Percentiles rank a stretch among this genome's conserved stretches.
Conservation (phyloP, 2,329 filamentous ascomycete species). For the Aspergillus flavus region DNA sequence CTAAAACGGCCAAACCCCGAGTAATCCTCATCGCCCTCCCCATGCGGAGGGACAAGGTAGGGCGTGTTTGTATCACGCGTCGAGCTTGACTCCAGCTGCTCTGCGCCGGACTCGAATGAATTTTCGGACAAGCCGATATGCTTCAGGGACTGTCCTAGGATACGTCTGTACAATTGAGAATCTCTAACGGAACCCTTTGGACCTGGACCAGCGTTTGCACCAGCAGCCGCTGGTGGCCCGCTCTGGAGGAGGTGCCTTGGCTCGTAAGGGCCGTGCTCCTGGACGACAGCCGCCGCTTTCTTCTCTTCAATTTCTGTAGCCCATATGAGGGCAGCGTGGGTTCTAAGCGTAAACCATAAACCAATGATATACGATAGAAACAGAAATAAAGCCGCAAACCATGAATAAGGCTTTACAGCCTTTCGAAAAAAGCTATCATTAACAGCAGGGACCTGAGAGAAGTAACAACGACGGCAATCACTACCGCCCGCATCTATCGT, state of each 20-base stretch:
- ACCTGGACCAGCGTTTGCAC: conserved; percentile 52
- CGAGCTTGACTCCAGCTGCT: conserved; percentile 29
- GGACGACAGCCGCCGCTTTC: conserved; percentile 49
- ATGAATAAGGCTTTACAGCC: conserved; percentile 91
- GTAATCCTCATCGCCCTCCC: conserved; percentile 46
- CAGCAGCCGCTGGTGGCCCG: conserved; percentile 32
- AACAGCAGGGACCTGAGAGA: conserved; percentile 81
- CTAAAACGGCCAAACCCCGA: conserved; percentile 44
- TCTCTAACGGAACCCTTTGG: conserved; percentile 75
- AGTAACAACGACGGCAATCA: conserved; percentile 92
- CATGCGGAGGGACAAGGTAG: conserved; percentile 77
- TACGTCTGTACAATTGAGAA: conserved; percentile 87
- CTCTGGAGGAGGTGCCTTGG: conserved; percentile 35
- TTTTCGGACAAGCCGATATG: conserved; percentile 71
- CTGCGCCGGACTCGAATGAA: conserved; percentile 43
- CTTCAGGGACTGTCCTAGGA: conserved; percentile 85
- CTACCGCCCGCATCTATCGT: conserved; percentile 48
- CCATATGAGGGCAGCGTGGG: conserved; percentile 97
- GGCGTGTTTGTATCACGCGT: conserved; percentile 41
- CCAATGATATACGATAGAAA: conserved; percentile 95
- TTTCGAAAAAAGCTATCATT: conserved; percentile 87
- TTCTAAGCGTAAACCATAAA: conserved; percentile 91
- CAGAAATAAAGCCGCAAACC: conserved; percentile 78
- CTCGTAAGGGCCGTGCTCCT: conserved; percentile 38
- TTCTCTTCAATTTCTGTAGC: conserved; percentile 81